phyloP scores from a whole-genome alignment of 2,329 filamentous ascomycete species.

The Aspergillus piperis region DNA sequence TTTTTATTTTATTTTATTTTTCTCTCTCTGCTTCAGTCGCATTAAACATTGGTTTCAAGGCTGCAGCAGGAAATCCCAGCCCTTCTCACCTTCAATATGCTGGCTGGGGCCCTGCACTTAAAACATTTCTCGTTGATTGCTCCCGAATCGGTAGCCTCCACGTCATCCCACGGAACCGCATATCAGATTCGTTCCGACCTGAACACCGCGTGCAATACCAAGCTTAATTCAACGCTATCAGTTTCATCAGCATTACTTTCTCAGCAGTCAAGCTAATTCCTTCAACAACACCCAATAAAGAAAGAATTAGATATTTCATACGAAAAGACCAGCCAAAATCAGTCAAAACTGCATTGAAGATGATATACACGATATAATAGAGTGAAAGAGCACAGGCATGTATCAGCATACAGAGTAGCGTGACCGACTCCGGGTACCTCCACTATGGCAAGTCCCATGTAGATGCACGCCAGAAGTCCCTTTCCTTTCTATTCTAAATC shows the following conservation, averaged over 20 bases:
- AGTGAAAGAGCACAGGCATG: conserved; percentile 39
- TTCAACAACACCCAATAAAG: too few species aligned
- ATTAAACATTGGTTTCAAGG: too few species aligned
- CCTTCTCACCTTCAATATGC: too few species aligned
- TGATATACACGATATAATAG: conserved; percentile 48
- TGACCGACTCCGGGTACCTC: conserved; percentile 30
- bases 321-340: conserved; percentile 4
- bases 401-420: conserved; percentile 41
- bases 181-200: conserved; percentile 1
- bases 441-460: conserved; percentile 28
- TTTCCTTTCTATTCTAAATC: conserved; percentile 38
- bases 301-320: not conserved
- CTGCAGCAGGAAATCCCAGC: not conserved
- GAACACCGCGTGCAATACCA: not conserved
- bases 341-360: conserved; percentile 40
- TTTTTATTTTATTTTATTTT: too few species aligned
- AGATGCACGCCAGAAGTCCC: conserved; percentile 33
- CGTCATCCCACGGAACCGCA: conserved; percentile 6
- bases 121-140: not conserved
- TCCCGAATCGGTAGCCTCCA: conserved; percentile 4
- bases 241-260: not conserved
- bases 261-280: too few species aligned
- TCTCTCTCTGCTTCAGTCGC: too few species aligned
- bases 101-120: not conserved
- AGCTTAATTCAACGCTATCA: not conserved